Percentiles rank a stretch among this genome's conserved stretches.
Conservation (phyloP, 345 rosid genomes). For the Turritis glabra region DNA sequence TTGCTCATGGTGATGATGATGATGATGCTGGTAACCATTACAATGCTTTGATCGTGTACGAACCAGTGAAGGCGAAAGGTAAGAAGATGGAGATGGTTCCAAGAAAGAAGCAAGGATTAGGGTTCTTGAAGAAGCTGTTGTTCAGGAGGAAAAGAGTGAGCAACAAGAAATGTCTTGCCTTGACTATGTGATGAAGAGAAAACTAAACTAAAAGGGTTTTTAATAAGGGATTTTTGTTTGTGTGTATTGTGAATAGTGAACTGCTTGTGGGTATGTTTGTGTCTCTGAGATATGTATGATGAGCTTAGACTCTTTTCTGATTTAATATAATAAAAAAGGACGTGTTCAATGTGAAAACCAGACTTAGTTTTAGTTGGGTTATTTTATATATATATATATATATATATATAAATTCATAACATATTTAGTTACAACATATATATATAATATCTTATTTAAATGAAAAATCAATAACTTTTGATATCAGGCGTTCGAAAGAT, state of each 20-base stretch:
- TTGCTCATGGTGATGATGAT: background rate
- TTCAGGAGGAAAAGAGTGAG: conserved; percentile 68
- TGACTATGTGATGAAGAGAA: conserved; percentile 33
- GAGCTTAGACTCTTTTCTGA: conserved; percentile 13
- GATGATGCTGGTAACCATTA: background rate
- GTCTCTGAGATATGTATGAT: conserved; percentile 12
- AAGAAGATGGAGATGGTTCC: conserved; percentile 46
- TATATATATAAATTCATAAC: too few species aligned
- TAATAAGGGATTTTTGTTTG: conserved; percentile 24
- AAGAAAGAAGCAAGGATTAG: conserved; percentile 61
- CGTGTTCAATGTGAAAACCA: background rate
- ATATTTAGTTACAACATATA: too few species aligned
- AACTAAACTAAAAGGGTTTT: background rate
- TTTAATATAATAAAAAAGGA: conserved; percentile 7
- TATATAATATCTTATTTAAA: too few species aligned
- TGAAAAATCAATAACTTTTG: too few species aligned
- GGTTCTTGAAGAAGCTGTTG: conserved; percentile 64
- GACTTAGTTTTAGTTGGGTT: background rate
- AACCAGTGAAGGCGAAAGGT: conserved; percentile 42
- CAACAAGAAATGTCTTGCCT: conserved; percentile 50
- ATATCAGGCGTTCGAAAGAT: too few species aligned
- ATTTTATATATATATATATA: too few species aligned
- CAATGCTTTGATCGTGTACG: conserved; percentile 32
- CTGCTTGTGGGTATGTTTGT: conserved; percentile 21
- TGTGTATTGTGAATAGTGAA: conserved; percentile 13